These are phyloP conservation scores for Ustilago bromivora DNA, from an alignment of 1,284 basidiomycete genomes.

Conservation along the genomic window DNA sequence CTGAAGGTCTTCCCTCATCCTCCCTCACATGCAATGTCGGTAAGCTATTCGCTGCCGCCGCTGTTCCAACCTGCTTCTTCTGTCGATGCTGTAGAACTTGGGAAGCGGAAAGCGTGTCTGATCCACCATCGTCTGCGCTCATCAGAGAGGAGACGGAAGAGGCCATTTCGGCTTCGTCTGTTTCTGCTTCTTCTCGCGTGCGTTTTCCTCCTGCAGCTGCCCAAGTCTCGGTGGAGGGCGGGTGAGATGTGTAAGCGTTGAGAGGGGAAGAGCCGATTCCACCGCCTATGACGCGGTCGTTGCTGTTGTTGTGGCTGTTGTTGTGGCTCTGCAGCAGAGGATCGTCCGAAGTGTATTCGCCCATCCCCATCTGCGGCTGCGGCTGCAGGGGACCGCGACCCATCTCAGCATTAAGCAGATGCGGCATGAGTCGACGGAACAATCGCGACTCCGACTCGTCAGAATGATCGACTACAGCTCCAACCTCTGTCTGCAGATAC, in stretches of 20 bases:
- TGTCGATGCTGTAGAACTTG: constrained; percentile 35
- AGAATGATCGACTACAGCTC: constrained; percentile 66
- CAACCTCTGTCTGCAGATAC: constrained; percentile 69
- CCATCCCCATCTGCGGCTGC: neutral
- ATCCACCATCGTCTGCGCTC: constrained; percentile 38
- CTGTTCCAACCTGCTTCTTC: constrained; percentile 9
- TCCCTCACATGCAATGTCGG: constrained; percentile 27
- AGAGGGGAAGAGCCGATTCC: constrained; percentile 37
- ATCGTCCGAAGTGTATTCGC: constrained; percentile 18
- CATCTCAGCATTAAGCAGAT: constrained; percentile 53
- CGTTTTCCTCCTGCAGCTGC: constrained; percentile 36
- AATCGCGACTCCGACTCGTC: constrained; percentile 61
- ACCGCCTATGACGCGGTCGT: constrained; percentile 7
- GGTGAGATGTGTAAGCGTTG: constrained; percentile 15
- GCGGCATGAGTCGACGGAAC: constrained; percentile 69
- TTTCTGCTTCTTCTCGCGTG: constrained; percentile 38
- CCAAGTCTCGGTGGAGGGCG: constrained; percentile 15
- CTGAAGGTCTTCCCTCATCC: constrained; percentile 33
- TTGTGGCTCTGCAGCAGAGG: constrained; percentile 7
- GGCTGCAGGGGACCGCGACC: neutral
- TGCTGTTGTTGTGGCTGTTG: neutral
- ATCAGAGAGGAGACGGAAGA: constrained; percentile 42
- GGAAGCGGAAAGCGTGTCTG: constrained; percentile 48
- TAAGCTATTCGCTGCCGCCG: constrained; percentile 4
- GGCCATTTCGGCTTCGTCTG: constrained; percentile 46